Evolutionary conservation across 345 rosid species (phyloP).

Genomic region (Eucalyptus melliodora): DNA sequence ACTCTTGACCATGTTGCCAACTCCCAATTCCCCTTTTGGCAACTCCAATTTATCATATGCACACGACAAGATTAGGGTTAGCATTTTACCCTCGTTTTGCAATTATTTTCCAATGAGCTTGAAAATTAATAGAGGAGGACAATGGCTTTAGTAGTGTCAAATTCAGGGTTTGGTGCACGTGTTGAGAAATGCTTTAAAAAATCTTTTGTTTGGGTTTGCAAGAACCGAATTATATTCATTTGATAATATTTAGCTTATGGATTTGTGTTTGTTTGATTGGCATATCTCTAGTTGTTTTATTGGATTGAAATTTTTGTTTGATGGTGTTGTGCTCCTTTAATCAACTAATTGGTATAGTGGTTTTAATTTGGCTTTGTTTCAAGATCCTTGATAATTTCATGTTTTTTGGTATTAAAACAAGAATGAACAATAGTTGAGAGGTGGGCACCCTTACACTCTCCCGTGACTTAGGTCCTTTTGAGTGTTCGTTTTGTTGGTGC

Average conservation of each 20-base stretch:
- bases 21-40: not conserved
- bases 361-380: not conserved
- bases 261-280: not conserved
- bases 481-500: no score
- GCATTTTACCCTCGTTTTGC: fast-evolving
- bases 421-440: not conserved
- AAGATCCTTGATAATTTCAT: not conserved
- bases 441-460: no score
- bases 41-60: not conserved
- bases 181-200: not conserved
- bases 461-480: no score
- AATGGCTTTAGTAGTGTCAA: not conserved
- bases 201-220: no score
- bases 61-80: not conserved
- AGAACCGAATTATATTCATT: no score
- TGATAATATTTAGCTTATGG: not conserved
- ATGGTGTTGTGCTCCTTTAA: not conserved
- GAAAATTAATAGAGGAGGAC: not conserved
- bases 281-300: not conserved
- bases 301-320: not conserved
- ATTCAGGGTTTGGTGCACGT: not conserved
- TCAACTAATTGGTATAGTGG: not conserved
- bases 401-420: not conserved
- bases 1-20: not conserved
- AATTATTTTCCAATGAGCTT: not conserved